These are phyloP conservation scores for Datisca glomerata DNA, from an alignment of 306 rosid species.

Conservation along the genomic window DNA sequence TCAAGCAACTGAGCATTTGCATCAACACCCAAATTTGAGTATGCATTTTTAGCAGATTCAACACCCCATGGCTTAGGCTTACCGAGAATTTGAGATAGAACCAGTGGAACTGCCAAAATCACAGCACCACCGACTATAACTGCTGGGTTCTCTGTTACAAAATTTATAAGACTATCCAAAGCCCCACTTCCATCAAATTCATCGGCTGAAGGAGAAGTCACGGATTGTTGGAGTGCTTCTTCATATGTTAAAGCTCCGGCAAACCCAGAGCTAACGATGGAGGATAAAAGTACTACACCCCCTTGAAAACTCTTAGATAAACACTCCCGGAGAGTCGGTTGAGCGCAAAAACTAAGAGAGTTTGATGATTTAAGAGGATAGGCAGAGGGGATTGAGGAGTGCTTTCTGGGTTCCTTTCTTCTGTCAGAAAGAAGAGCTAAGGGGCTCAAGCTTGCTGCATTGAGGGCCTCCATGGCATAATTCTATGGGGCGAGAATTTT, in stretches of 20 bases:
- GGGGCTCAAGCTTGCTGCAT: conserved; percentile 69
- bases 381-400: conserved; percentile 22
- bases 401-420: conserved; percentile 46
- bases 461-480: conserved; percentile 97
- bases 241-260: conserved; percentile 73
- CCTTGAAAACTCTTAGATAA: conserved; percentile 28
- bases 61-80: conserved; percentile 77
- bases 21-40: conserved; percentile 63
- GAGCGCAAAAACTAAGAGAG: conserved; percentile 19
- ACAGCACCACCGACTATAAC: conserved; percentile 63
- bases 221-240: conserved; percentile 45
- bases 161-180: conserved; percentile 36
- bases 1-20: conserved; percentile 70
- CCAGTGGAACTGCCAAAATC: conserved; percentile 62
- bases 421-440: conserved; percentile 59
- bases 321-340: conserved; percentile 16
- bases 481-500: conserved; percentile 11
- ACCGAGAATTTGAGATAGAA: conserved; percentile 58
- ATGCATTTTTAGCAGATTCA: conserved; percentile 82
- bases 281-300: conserved; percentile 46
- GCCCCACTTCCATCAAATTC: conserved; percentile 39
- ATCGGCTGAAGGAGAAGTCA: conserved; percentile 19
- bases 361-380: conserved; percentile 32
- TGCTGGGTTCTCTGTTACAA: conserved; percentile 61
- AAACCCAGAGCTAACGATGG: conserved; percentile 36